A percentile compares a stretch with the other conserved stretches of the same genome.
Evolutionary conservation across 192 early-diverging fungal genomes (phyloP).

Genomic region (Backusella circina): DNA sequence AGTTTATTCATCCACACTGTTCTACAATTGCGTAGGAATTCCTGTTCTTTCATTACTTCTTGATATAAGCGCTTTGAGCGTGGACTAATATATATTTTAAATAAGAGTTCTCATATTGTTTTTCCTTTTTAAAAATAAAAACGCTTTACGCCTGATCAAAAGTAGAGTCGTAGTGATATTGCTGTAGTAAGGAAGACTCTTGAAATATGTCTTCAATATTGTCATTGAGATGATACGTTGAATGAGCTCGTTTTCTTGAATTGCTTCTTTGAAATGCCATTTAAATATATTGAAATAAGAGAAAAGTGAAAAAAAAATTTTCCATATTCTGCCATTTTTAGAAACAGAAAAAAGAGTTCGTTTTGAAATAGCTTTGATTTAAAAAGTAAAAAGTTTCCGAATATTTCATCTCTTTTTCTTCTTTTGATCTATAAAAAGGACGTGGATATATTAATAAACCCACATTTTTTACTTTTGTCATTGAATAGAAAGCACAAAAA

Average conservation of each 20-base stretch:
- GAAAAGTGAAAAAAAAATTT: neutral
- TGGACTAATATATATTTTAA: neutral
- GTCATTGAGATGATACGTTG: neutral
- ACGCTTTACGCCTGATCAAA: neutral
- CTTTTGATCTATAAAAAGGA: neutral
- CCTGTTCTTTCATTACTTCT: neutral
- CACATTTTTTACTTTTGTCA: neutral
- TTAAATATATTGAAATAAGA: neutral
- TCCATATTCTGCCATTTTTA: neutral
- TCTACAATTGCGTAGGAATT: neutral
- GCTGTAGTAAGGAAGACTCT: neutral
- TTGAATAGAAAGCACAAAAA: too few relatives aligned
- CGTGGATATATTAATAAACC: neutral
- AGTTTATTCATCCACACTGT: neutral
- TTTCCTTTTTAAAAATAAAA: neutral
- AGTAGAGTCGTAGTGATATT: neutral
- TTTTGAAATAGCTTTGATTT: neutral
- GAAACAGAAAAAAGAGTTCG: neutral
- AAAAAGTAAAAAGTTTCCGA: conserved; percentile 3
- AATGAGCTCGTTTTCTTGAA: neutral
- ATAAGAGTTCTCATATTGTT: neutral
- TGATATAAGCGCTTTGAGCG: neutral
- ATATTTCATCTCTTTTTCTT: neutral
- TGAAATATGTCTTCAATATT: neutral
- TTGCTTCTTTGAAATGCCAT: neutral